Evolutionary conservation across 352 stramenopile genomes (phyloP), one percentile per base, ranked within the genome.

Genomic region (Bremia lactucae): DNA sequence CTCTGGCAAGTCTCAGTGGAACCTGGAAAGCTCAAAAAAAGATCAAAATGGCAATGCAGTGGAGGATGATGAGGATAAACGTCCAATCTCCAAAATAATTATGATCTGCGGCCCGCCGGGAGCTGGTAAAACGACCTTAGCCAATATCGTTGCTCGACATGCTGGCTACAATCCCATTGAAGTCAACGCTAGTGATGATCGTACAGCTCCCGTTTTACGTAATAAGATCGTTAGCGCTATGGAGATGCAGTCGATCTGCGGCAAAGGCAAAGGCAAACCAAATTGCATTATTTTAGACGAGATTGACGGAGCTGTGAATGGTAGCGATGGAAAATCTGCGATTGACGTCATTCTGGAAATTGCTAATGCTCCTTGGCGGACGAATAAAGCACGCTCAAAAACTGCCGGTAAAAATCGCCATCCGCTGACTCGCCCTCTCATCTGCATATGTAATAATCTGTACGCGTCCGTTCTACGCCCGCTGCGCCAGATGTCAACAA

Each of bases 361-460:
- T 53, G 79, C 95, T 20, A 71, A 77, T 13, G 71, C 86, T 2
- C 82, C 93, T 4, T 62, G 97, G 54, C 71, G 56, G 34, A 47
- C 23, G 29, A 73, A 78, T 33, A 81, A 72, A 48, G 37, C 28
- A 25, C 72, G 75, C 38, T 49, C 42, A 14, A 57, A 61, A 21
- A 43, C 47, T 16, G 20, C 35, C 9, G 36, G 34, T 11, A 67
- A 54, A 28, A 71, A 65, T 35, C 56, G 64, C 16, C 81, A 96
- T 26, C 73, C 89, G 4, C 58, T 97, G 26, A 96, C 65, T 37
- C 78, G 95, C 1, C 95, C 95, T 6, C 69, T 99, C 13, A 98
- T 99, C 49, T 97, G 96, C 55, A 98, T 98, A 63, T 98, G 95
- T 67, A 99, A 99, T 62, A 90, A 99, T 57, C 84, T 97, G 53